Evolutionary conservation across 768 basidiomycete species (phyloP).

Genomic region (Tulasnella sp.): DNA sequence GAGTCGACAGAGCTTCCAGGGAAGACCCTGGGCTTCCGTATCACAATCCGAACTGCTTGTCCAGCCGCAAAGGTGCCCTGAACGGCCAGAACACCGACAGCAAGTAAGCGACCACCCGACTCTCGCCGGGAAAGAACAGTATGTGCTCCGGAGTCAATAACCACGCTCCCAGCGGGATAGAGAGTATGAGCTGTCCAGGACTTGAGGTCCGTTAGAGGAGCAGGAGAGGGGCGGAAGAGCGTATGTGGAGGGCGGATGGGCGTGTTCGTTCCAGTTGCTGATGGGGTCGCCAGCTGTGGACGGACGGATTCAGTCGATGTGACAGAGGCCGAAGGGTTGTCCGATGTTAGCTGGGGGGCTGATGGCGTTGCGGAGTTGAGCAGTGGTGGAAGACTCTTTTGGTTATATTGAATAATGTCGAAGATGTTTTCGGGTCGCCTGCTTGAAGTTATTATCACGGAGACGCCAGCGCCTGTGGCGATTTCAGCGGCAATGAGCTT

Average conservation of each 20-base stretch:
- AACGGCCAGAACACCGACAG: conserved; percentile 86
- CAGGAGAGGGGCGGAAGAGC: conserved; percentile 72
- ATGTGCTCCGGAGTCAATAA: conserved; percentile 90
- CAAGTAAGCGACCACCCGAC: conserved; percentile 88
- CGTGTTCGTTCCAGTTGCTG: conserved; percentile 24
- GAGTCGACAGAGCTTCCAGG: conserved; percentile 29
- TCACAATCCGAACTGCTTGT: conserved; percentile 86
- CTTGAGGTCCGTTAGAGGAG: conserved; percentile 84
- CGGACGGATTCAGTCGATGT: background rate
- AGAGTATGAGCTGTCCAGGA: conserved; percentile 98
- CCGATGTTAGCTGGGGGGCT: background rate
- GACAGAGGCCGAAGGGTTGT: background rate
- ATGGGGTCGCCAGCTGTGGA: background rate
- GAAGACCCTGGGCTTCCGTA: conserved; percentile 41
- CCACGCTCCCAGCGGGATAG: conserved; percentile 81
- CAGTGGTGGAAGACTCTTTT: conserved; percentile 49
- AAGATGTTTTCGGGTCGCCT: conserved; percentile 74
- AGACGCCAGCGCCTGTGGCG: conserved; percentile 91
- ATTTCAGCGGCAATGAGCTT: conserved; percentile 99
- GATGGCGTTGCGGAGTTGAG: conserved; percentile 7
- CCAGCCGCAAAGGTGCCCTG: conserved; percentile 90
- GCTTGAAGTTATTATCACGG: conserved; percentile 88
- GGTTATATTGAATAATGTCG: conserved; percentile 71
- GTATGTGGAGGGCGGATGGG: conserved; percentile 77
- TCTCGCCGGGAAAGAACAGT: conserved; percentile 80